Evolutionary conservation across 2,329 filamentous ascomycete species (phyloP), one percentile per base, ranked within the genome.

Genomic region (Pseudogymnoascus sp.): DNA sequence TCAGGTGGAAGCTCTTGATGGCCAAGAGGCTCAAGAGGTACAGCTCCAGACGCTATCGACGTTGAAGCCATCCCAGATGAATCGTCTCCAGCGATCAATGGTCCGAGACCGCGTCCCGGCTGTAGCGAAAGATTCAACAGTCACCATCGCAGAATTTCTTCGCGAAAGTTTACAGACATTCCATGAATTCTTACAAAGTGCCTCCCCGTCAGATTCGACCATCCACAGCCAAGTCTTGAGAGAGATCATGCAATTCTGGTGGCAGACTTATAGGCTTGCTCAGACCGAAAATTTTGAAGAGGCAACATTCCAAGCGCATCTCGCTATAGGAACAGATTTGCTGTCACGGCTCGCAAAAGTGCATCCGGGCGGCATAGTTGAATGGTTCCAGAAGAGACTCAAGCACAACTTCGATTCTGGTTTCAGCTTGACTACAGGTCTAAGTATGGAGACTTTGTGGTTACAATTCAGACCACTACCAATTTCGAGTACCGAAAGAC

Each of bases 391-490:
- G 1, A 69, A 73, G 0, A 77, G 74, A 5, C 69, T 87, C 2
- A 75, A 80, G 45, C 76, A 76, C 39, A 80, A 80, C 59, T 93
- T 96, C 70, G 80, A 83, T 23, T 81, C 84, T 14, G 86, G 84
- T 1, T 92, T 92, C 76, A 85, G 85, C 62, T 76, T 95, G 12
- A 85, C 80, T 0, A 92, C 88, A 2, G 92, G 91, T 0, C 77
- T 92, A 11, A 87, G 85, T 67, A 94, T 95, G 89, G 89, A 94
- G 70, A 73, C 77, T 7, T 79, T 96, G 4, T 96, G 92, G 93
- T 82, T 84, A 42, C 70, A 78, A 1, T 83, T 95, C 69, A 84
- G 89, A 61, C 90, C 92, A 0, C 73, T 77, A 9, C 80, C 84
- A 4, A 78, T 86, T 22, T 74, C 79, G 1, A 78, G 79, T 16